Base-by-base conservation (phyloP, 1,284 basidiomycete species). In the Somion occarium region DNA sequence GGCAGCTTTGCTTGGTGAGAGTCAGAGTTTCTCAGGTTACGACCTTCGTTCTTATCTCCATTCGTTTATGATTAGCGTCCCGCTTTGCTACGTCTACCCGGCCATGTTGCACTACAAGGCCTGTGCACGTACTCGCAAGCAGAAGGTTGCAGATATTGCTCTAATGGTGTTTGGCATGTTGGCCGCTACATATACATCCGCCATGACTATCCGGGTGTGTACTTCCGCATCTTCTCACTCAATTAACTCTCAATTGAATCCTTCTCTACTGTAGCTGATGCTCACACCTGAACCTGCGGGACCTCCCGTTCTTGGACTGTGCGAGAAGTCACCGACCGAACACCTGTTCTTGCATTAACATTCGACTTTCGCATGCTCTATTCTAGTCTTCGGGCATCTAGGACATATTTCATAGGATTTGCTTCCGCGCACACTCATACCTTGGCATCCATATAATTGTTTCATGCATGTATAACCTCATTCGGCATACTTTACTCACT, bases 1-100 rank as follows among this genome's bases (percentile, higher is more conserved):
- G 96, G 96, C 19, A 89, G 89, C 61, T 91, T 97, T 62, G 95
- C 95, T 51, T 98, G 94, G 93, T 93, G 58, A 60, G 89, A 75
- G 20, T 39, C 38, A 15, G 3, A 18, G 13, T 15, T 46, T 37
- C 20, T 27, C 13, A 41, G 11, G 38, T n/a, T n/a, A 26, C 44
- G 34, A 39, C 46, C n/a, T 48, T 50, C 3, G 15, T 20, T 47
- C 24, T 26, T n/a, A 20, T 15, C 4, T 46, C 30, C n/a, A 12
- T 20, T 27, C 18, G 7, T 7, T 7, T n/a, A 18, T 22, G 27
- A 13, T 26, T 53, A 94, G 94, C 64, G 87, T 98, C 5, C 95
- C 96, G 4, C 74, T 98, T 50, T 97, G 93, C 69, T 97, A 91
- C 66, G 86, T 95, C 46, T 97, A 98, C 64, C 95, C 93, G 3